Evolutionary conservation across 1,284 basidiomycete genomes (phyloP), one percentile per base, ranked within the genome.

Genomic region (Entoloma clypeatum): DNA sequence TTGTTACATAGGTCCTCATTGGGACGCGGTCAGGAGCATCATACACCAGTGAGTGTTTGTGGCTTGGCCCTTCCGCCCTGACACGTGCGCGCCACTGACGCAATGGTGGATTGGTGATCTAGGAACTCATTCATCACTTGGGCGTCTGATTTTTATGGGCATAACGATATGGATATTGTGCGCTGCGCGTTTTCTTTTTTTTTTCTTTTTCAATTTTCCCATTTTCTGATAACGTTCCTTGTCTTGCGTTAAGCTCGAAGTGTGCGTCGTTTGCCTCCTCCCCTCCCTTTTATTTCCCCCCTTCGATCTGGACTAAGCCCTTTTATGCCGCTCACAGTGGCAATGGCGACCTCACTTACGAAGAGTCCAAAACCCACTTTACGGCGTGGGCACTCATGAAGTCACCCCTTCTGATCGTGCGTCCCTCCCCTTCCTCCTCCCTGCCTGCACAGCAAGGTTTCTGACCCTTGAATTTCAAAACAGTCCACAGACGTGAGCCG

Each of bases 121-220:
- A 74, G 71, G 39, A 72, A 71, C 47, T 73, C 71, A 1, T 73
- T 72, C 52, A 62, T 64, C 45, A 68, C 77, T 0, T 71, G 65
- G 55, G 72, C 53, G 4, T 69, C 75, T 11, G 74, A 79, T 57
- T 81, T 79, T 49, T 79, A 75, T 52, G 77, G 75, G 3, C 71
- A 69, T 43, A 79, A 79, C 47, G 78, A 81, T 51, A 56, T 80
- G 56, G 77, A 81, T 52, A 79, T 79, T 53, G 77, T 77, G 45
- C 37, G 70, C n/a, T n/a, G n/a, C n/a, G n/a, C n/a, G n/a, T n/a
- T n/a, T n/a, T 50, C 5, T 6, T 8, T 13, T 32, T 11, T 18
- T 1, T 34, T 5, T 28, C 6, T 16, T 7, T 5, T 33, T 10
- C 14, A n/a, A 1, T 13, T n/a, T 23, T 8, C 18, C 11, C 3